Base-by-base conservation (phyloP, 1,284 basidiomycete species). In the Jaminaea rosea region DNA sequence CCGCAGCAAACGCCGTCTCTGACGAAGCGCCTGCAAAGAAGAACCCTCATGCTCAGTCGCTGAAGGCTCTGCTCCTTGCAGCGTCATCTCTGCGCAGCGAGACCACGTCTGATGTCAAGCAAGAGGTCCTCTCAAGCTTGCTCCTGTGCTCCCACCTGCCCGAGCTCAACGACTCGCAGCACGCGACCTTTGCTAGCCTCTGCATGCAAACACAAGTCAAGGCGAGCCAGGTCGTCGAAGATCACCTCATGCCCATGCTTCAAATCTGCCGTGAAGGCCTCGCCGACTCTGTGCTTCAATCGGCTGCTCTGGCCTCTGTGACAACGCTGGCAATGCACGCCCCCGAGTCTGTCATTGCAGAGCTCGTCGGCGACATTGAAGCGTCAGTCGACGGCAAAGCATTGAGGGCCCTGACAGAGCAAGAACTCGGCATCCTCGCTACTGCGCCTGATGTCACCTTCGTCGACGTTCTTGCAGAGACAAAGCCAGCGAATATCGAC, bases 361-460 rank as follows among this genome's bases (percentile, higher is more conserved):
- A 61, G 32, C 52, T 69, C 11, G 59, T 60, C 34, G 51, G 52
- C 15, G 55, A 60, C n/a, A 49, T 70, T 21, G 56, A 62, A 37
- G 42, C 54, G 4, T 57, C 65, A 26, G 23, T 67, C 3, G 54
- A 55, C 13, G 47, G 58, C 27, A 54, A 62, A 36, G 58, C 60
- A 10, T 47, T 73, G 26, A 50, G 53, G 2, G 32, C 34, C 7
- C 57, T 72, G 13, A 59, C 52, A 7, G 47, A 58, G 24, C 58
- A 72, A 41, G 70, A 72, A 13, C 44, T 73, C 37, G 63, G 60
- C 21, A 70, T 73, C 46, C 72, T 71, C 68, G 44, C 50, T 8
- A 69, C 70, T 3, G 52, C 56, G 44, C 55, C 68, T 4, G 58
- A 52, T 34, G 59, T 55, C 2, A 60, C 69, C 9, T 71, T 53